Percentiles rank a stretch among this genome's conserved stretches.
phyloP scores from a whole-genome alignment of 1,139 yeast species.

The Yamadazyma blattariae region DNA sequence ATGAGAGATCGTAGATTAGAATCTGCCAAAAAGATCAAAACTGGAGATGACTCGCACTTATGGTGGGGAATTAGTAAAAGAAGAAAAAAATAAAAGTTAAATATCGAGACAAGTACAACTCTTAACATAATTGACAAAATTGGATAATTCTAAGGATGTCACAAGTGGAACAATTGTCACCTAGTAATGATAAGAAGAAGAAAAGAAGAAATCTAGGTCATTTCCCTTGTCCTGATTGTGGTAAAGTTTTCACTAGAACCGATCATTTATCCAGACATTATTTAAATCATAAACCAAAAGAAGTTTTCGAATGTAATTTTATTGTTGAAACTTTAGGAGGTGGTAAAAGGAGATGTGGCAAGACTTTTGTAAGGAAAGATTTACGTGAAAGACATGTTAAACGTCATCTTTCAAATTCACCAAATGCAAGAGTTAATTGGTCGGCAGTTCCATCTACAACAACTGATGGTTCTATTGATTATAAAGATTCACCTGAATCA shows the following conservation, averaged over 20 bases:
- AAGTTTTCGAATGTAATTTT: constrained; percentile 34
- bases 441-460: constrained; percentile 11
- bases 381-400: constrained; percentile 37
- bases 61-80: not conserved
- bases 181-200: constrained; percentile 3
- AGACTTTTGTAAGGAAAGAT: constrained; percentile 43
- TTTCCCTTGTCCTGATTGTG: constrained; percentile 32
- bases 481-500: constrained; percentile 8
- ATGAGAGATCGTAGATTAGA: too few relatives aligned
- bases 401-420: constrained; percentile 23
- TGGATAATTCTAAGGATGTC: constrained; percentile 6
- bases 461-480: not conserved
- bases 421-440: constrained; percentile 13
- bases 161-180: constrained; percentile 5
- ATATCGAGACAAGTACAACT: too few relatives aligned
- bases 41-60: not conserved
- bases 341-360: constrained; percentile 30
- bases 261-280: constrained; percentile 46
- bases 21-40: too few relatives aligned
- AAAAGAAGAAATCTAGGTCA: constrained; percentile 16
- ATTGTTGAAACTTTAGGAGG: constrained; percentile 27
- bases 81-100: too few relatives aligned
- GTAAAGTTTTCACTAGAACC: constrained; percentile 40
- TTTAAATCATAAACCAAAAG: constrained; percentile 43
- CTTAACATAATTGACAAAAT: too few relatives aligned